Evolutionary conservation across 2,329 filamentous ascomycete genomes (phyloP).

Genomic region (Elsinoe arachidis): DNA sequence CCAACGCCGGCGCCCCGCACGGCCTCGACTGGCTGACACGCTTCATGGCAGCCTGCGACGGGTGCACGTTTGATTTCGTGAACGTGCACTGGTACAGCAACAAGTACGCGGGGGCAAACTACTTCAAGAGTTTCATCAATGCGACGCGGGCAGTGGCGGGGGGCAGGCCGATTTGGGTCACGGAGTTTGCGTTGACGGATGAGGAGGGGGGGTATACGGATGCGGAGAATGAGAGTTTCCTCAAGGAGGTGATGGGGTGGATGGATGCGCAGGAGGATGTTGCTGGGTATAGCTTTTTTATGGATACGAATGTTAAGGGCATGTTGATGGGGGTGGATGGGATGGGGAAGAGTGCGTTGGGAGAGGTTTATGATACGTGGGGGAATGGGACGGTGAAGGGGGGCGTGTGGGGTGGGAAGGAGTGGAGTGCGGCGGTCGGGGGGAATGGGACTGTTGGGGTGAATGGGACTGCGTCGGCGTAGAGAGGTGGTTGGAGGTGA

Average conservation of each 20-base stretch:
- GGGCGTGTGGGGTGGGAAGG: constrained; percentile 29
- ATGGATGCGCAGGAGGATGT: constrained; percentile 32
- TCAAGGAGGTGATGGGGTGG: constrained; percentile 37
- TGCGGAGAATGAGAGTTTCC: constrained; percentile 36
- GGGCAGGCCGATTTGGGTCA: constrained; percentile 33
- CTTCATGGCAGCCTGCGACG: constrained; percentile 45
- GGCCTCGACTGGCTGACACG: constrained; percentile 47
- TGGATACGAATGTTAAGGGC: constrained; percentile 25
- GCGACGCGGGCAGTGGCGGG: constrained; percentile 13
- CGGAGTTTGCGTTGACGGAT: constrained; percentile 49
- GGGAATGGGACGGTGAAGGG: constrained; percentile 10
- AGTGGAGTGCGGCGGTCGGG: constrained; percentile 30
- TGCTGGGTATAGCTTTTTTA: constrained; percentile 32
- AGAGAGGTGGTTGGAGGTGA: background rate
- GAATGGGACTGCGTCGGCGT: background rate
- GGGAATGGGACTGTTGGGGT: background rate
- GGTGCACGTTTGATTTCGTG: constrained; percentile 49
- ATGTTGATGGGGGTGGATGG: constrained; percentile 21
- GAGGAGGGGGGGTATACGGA: constrained; percentile 23
- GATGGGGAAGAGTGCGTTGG: constrained; percentile 19
- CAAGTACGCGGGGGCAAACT: constrained; percentile 23
- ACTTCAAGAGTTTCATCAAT: constrained; percentile 38
- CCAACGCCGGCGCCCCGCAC: constrained; percentile 42
- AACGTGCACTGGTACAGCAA: constrained; percentile 52
- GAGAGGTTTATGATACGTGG: constrained; percentile 21